Conservation (phyloP, 345 rosid genomes). For the Pseudoturritis turrita region DNA sequence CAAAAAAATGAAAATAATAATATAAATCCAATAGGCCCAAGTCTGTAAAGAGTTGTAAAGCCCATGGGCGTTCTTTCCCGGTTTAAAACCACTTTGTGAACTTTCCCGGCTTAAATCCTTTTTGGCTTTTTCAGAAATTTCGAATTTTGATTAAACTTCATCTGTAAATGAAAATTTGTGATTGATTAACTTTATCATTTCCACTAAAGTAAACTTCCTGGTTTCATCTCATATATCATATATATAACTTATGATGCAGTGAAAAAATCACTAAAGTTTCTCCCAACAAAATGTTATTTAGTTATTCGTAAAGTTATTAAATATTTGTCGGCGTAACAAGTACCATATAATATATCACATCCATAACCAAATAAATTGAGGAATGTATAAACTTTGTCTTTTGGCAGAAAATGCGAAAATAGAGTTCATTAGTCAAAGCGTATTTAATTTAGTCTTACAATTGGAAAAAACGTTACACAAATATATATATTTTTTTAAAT, state of each 20-base stretch:
- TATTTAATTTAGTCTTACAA: neutral
- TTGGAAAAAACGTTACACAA: slow-evolving; percentile 17
- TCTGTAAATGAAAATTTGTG: neutral
- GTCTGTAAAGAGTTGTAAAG: neutral
- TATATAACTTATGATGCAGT: neutral
- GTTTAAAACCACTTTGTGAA: neutral
- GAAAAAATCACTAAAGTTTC: neutral
- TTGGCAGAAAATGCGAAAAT: neutral
- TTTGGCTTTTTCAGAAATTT: neutral
- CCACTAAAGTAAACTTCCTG: no score
- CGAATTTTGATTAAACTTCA: neutral
- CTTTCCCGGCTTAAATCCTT: neutral
- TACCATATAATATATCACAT: neutral
- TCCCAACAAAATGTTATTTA: no score
- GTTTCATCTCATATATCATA: neutral
- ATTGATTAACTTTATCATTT: neutral
- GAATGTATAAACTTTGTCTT: neutral
- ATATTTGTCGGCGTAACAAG: slow-evolving; percentile 7
- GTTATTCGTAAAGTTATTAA: neutral
- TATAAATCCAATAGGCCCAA: neutral
- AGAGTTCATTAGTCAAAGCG: slow-evolving; percentile 14
- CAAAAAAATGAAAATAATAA: neutral
- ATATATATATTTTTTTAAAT: neutral
- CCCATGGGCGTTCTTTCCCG: neutral
- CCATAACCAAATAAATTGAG: neutral